A percentile compares a stretch with the other conserved stretches of the same genome.
These are phyloP conservation scores for Psilocybe cubensis DNA, from an alignment of 768 basidiomycete genomes.

Conservation along the genomic window DNA sequence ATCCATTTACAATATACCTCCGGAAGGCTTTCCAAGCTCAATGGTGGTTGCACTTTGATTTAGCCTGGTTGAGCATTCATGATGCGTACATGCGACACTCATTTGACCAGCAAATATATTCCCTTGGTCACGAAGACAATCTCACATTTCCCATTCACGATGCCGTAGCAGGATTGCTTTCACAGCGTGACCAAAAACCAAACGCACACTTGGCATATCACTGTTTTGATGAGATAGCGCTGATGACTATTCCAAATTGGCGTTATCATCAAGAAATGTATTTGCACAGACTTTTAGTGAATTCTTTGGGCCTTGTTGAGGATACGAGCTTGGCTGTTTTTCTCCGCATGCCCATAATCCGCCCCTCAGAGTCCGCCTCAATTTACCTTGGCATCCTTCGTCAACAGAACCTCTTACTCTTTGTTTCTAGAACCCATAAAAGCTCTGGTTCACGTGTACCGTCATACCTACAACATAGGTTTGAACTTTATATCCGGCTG, in stretches of 20 bases:
- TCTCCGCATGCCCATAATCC: too few relatives aligned
- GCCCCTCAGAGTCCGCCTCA: too few relatives aligned
- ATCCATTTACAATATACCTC: background rate
- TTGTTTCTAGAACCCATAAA: too few relatives aligned
- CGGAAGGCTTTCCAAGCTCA: background rate
- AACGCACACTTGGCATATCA: background rate
- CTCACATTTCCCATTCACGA: background rate
- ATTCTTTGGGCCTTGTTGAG: background rate
- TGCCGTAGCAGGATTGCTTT: background rate
- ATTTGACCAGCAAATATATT: background rate
- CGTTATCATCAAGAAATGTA: background rate
- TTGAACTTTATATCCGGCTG: too few relatives aligned
- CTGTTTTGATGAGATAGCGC: background rate
- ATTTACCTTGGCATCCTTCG: too few relatives aligned
- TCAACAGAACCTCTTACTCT: too few relatives aligned
- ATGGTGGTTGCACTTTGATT: background rate
- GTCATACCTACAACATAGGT: too few relatives aligned
- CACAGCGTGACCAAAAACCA: background rate
- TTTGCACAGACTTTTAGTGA: background rate
- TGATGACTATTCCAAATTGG: background rate
- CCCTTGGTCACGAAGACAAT: background rate
- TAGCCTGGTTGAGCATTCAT: background rate
- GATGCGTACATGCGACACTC: background rate
- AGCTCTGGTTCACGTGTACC: too few relatives aligned
- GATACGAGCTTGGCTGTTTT: background rate